Conservation (phyloP, 768 basidiomycete species). For the Chalciporus chontae region DNA sequence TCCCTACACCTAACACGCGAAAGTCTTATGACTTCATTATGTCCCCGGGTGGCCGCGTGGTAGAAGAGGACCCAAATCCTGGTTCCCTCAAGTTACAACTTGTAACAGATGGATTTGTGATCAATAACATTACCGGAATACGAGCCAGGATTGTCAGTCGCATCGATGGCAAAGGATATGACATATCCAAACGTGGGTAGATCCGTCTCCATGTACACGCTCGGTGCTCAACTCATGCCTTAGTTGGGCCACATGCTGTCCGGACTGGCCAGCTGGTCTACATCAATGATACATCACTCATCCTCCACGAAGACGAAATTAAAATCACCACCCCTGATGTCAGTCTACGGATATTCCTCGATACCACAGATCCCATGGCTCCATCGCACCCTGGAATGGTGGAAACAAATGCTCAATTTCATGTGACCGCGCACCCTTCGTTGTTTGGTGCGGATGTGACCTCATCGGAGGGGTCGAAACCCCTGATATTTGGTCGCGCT, state of each 20-base stretch:
- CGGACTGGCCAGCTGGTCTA: constrained; percentile 79
- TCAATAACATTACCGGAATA: constrained; percentile 77
- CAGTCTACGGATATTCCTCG: constrained; percentile 56
- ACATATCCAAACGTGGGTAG: constrained; percentile 73
- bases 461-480: constrained; percentile 17
- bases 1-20: background rate
- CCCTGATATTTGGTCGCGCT: constrained; percentile 45
- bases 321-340: constrained; percentile 37
- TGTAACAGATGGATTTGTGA: constrained; percentile 65
- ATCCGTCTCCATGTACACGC: background rate
- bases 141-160: constrained; percentile 74
- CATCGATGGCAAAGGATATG: constrained; percentile 81
- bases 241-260: constrained; percentile 82
- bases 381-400: constrained; percentile 37
- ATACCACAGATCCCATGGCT: constrained; percentile 46
- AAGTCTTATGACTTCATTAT: constrained; percentile 85
- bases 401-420: constrained; percentile 41
- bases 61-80: constrained; percentile 69
- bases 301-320: constrained; percentile 32
- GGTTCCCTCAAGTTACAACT: constrained; percentile 59
- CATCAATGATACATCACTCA: constrained; percentile 61
- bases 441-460: constrained; percentile 68
- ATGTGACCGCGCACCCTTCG: constrained; percentile 59
- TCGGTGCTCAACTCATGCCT: constrained; percentile 2
- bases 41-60: constrained; percentile 48